Conservation (phyloP, 2,329 filamentous ascomycete species). For the Alternaria rosae region DNA sequence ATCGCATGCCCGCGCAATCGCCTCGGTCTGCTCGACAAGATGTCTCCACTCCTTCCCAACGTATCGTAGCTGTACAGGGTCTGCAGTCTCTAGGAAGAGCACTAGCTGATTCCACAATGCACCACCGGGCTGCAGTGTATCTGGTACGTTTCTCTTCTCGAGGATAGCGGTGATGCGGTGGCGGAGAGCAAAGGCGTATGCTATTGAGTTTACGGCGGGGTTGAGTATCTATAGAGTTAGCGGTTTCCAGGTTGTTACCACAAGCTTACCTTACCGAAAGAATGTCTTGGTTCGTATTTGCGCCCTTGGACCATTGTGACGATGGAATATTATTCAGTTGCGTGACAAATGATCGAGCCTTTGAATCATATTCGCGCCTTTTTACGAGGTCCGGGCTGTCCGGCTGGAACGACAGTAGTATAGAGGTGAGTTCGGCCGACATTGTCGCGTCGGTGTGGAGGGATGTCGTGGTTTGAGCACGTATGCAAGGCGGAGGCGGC, state of each 20-base stretch:
- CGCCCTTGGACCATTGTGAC: constrained; percentile 44
- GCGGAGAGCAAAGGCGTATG: constrained; percentile 64
- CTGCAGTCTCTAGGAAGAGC: constrained; percentile 58
- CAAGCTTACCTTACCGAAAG: constrained; percentile 41
- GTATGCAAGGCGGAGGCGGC: constrained; percentile 18
- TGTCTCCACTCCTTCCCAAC: constrained; percentile 57
- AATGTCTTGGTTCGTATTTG: constrained; percentile 51
- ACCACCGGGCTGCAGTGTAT: constrained; percentile 54
- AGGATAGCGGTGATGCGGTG: constrained; percentile 53
- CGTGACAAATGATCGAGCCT: constrained; percentile 45
- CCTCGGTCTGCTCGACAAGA: constrained; percentile 53
- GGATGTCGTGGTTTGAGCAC: constrained; percentile 8
- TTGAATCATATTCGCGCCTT: constrained; percentile 51
- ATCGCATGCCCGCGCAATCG: constrained; percentile 39
- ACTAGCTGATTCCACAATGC: constrained; percentile 59
- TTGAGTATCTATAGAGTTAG: constrained; percentile 55
- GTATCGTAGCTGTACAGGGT: constrained; percentile 64
- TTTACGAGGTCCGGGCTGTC: constrained; percentile 39
- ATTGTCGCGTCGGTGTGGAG: constrained; percentile 25
- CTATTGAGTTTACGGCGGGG: constrained; percentile 65
- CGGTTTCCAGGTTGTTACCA: background rate
- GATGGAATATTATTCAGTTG: constrained; percentile 44
- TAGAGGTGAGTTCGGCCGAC: constrained; percentile 39
- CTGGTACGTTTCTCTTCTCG: constrained; percentile 50
- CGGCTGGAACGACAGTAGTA: constrained; percentile 47